Percentiles rank a stretch among this genome's conserved stretches.
Evolutionary conservation across 768 basidiomycete genomes (phyloP).

Genomic region (Punctularia strigosozonata): DNA sequence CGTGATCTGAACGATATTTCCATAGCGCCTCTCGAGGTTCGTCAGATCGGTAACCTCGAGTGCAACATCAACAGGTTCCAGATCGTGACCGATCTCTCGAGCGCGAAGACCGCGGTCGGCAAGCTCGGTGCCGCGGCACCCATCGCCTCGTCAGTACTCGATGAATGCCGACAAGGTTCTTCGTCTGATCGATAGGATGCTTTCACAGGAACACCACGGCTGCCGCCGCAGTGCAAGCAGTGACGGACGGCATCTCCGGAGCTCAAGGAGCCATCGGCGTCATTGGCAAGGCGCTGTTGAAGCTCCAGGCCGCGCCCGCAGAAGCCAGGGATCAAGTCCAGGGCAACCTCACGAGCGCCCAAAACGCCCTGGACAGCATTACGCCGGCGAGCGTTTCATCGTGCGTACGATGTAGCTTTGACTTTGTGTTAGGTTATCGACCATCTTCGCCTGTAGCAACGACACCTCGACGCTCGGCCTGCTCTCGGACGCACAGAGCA

Average conservation of each 20-base stretch:
- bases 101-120: slow-evolving; percentile 10
- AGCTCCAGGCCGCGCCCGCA: slow-evolving; percentile 13
- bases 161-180: no score
- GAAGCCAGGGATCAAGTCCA: slow-evolving; percentile 12
- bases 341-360: slow-evolving; percentile 8
- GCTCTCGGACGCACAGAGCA: slow-evolving; percentile 9
- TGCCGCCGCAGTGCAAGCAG: no score
- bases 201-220: no score
- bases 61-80: slow-evolving; percentile 22
- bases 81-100: slow-evolving; percentile 16
- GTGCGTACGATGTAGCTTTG: no score
- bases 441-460: slow-evolving; percentile 5
- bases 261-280: slow-evolving; percentile 10
- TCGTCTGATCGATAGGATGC: no score
- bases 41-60: slow-evolving; percentile 19
- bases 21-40: no score
- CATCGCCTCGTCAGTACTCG: slow-evolving; percentile 5
- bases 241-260: slow-evolving; percentile 4
- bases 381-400: not conserved
- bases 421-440: not conserved
- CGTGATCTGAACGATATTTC: no score
- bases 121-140: slow-evolving; percentile 10
- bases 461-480: slow-evolving; percentile 3
- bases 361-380: not conserved
- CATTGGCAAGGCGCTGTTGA: slow-evolving; percentile 13